Percentiles rank a stretch among this genome's conserved stretches.
Conservation (phyloP, 1,284 basidiomycete species). For the Cryptococcus sp. region DNA sequence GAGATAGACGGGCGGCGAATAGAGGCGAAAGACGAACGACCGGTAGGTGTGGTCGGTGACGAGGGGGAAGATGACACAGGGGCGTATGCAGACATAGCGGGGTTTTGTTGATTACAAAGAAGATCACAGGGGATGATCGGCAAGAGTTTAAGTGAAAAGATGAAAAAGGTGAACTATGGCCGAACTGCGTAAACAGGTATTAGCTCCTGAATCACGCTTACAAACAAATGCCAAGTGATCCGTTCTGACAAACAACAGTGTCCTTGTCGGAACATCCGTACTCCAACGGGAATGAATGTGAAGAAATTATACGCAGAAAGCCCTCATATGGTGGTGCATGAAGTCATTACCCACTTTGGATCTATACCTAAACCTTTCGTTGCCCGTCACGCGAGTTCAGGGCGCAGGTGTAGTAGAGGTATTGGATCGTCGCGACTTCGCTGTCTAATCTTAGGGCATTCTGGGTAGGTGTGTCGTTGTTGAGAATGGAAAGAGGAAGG, state of each 20-base stretch:
- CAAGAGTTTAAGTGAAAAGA: not conserved
- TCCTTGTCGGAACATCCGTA: not conserved
- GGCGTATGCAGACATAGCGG: conserved; percentile 30
- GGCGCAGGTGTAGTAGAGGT: conserved; percentile 3
- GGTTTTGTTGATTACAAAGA: not conserved
- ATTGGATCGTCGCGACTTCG: conserved; percentile 31
- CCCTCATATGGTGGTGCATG: conserved; percentile 42
- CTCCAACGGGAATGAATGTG: not conserved
- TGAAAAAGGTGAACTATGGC: not conserved
- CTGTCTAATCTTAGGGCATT: conserved; percentile 25
- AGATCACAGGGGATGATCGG: not conserved
- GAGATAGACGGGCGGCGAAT: conserved; percentile 23
- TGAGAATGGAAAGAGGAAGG: not conserved
- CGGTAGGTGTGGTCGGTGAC: conserved; percentile 12
- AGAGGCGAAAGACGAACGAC: conserved; percentile 30
- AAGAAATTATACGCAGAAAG: conserved; percentile 1
- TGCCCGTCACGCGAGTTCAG: conserved; percentile 1
- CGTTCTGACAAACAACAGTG: not conserved
- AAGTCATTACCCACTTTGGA: conserved; percentile 33
- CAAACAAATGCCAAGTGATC: not conserved
- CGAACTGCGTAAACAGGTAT: not conserved
- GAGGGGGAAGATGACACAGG: conserved; percentile 19
- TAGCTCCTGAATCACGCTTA: not conserved
- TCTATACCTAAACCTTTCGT: not conserved
- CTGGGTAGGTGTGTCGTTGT: not conserved